Conservation (phyloP, 352 stramenopile species). For the Elongisporangium anandrum region DNA sequence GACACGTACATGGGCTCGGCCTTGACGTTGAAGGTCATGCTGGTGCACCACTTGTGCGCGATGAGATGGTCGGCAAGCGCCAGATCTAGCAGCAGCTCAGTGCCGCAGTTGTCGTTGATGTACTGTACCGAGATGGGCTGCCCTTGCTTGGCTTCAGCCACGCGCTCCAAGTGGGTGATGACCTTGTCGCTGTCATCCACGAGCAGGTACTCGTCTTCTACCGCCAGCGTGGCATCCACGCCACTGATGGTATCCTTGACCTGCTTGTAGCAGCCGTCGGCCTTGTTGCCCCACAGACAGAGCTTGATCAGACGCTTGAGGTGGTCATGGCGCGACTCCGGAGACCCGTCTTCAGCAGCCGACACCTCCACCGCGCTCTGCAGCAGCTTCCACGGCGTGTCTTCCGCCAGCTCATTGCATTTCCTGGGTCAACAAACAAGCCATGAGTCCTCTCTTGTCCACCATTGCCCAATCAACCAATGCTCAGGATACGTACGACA, state of each 20-base stretch:
- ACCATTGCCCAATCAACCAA: not conserved
- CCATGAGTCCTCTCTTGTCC: too few relatives aligned
- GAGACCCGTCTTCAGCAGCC: slow-evolving; percentile 11
- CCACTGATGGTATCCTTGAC: slow-evolving; percentile 70
- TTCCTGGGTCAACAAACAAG: slow-evolving; percentile 22
- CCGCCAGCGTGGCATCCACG: slow-evolving; percentile 34
- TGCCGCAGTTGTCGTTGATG: slow-evolving; percentile 82
- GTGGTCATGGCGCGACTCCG: slow-evolving; percentile 24
- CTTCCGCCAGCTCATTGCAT: slow-evolving; percentile 41
- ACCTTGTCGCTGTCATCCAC: slow-evolving; percentile 55
- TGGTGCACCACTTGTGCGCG: slow-evolving; percentile 36
- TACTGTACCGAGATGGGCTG: slow-evolving; percentile 34
- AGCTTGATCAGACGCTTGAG: slow-evolving; percentile 62
- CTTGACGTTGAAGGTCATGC: slow-evolving; percentile 73
- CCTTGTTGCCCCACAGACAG: slow-evolving; percentile 76
- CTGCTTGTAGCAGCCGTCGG: slow-evolving; percentile 69
- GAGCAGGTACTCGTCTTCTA: slow-evolving; percentile 58
- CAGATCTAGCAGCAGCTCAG: slow-evolving; percentile 64
- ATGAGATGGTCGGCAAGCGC: slow-evolving; percentile 64
- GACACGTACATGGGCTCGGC: slow-evolving; percentile 76
- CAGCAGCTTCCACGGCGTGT: slow-evolving; percentile 51
- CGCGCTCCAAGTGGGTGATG: slow-evolving; percentile 29
- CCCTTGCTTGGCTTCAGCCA: slow-evolving; percentile 2
- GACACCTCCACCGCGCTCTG: slow-evolving; percentile 42
- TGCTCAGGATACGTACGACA: slow-evolving; percentile 17